phyloP scores from a whole-genome alignment of 257 asterid genomes.

The Fraxinus americana region DNA sequence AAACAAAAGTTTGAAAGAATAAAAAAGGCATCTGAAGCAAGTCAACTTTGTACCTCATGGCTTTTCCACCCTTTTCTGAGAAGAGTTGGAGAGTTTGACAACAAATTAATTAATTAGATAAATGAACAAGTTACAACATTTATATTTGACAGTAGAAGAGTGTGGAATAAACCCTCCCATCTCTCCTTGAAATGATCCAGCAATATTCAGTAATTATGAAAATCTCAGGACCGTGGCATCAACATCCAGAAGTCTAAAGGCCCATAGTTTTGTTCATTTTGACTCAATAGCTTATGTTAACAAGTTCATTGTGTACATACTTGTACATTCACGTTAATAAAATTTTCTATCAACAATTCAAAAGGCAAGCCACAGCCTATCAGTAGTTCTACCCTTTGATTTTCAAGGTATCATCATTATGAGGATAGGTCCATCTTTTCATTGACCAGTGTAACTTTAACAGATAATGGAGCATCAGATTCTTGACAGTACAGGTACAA shows the following conservation, averaged over 20 bases:
- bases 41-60: background rate
- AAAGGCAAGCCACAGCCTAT: background rate
- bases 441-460: slow-evolving; percentile 15
- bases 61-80: background rate
- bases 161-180: background rate
- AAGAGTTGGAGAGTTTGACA: background rate
- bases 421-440: background rate
- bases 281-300: background rate
- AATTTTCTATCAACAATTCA: background rate
- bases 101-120: background rate
- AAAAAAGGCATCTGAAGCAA: background rate
- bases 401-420: background rate
- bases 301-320: background rate
- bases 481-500: background rate
- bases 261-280: background rate
- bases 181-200: background rate
- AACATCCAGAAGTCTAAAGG: background rate
- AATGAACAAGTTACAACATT: background rate
- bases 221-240: background rate
- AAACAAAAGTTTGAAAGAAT: background rate
- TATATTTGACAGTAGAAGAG: background rate
- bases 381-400: background rate
- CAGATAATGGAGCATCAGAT: background rate
- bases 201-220: background rate
- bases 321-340: background rate